Evolutionary conservation across 2,329 filamentous ascomycete species (phyloP).

Genomic region (Penicillium sp.): DNA sequence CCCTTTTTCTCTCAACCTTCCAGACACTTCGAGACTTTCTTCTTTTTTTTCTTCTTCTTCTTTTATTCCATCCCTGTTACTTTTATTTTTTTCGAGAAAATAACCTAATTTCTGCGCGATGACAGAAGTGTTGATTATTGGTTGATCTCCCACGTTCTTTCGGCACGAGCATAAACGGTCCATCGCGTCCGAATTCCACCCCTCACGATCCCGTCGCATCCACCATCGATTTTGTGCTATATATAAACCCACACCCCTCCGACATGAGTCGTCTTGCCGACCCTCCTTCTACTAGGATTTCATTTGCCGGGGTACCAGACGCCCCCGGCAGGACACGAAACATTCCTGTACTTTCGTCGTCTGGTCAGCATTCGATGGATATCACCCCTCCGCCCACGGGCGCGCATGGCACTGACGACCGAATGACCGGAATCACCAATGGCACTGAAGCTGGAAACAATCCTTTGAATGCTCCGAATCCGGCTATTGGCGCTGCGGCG

Average conservation of each 20-base stretch:
- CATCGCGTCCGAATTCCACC: constrained; percentile 19
- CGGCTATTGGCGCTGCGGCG: constrained; percentile 47
- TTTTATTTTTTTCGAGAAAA: background rate
- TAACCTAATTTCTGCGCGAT: constrained; percentile 23
- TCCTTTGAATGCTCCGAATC: constrained; percentile 31
- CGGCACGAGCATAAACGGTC: constrained; percentile 26
- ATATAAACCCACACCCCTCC: constrained; percentile 6
- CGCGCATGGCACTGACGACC: constrained; percentile 54
- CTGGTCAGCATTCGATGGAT: constrained; percentile 52
- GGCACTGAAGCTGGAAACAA: constrained; percentile 31
- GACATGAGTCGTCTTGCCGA: constrained; percentile 45
- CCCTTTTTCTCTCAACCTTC: constrained; percentile 7
- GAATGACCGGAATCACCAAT: constrained; percentile 39
- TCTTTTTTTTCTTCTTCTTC: constrained; percentile 4
- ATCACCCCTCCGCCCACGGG: constrained; percentile 50
- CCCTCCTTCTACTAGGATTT: constrained; percentile 42
- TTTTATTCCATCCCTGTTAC: background rate
- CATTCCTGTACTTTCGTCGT: constrained; percentile 50
- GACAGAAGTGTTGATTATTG: constrained; percentile 29
- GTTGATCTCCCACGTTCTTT: constrained; percentile 37
- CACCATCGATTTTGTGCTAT: constrained; percentile 6
- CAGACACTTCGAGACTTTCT: constrained; percentile 4
- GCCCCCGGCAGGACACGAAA: constrained; percentile 50
- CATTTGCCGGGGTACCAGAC: constrained; percentile 45
- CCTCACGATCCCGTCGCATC: constrained; percentile 13